phyloP scores from a whole-genome alignment of 2,329 filamentous ascomycete species.

The Colletotrichum viniferum region DNA sequence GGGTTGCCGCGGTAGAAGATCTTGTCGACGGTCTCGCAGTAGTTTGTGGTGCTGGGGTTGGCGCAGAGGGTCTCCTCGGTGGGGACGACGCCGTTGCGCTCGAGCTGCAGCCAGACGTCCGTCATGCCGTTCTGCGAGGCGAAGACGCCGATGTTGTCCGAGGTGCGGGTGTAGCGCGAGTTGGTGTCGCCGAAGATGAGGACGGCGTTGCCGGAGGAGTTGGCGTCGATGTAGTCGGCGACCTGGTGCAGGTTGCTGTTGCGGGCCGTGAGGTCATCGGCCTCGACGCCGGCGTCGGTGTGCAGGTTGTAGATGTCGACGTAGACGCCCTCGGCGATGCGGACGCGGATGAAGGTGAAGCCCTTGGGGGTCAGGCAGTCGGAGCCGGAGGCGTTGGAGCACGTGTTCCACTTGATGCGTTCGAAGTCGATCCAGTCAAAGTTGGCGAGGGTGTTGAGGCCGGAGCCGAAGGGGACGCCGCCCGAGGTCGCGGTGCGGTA shows the following conservation, averaged over 20 bases:
- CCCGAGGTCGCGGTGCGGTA: constrained; percentile 68
- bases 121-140: constrained; percentile 54
- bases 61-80: constrained; percentile 51
- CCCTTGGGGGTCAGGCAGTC: constrained; percentile 75
- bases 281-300: constrained; percentile 64
- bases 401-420: constrained; percentile 63
- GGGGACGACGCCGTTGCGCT: constrained; percentile 51
- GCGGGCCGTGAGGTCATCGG: constrained; percentile 59
- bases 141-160: constrained; percentile 57
- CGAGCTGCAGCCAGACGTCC: constrained; percentile 65
- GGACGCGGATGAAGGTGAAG: constrained; percentile 68
- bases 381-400: constrained; percentile 56
- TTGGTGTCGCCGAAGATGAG: constrained; percentile 71
- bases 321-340: constrained; percentile 56
- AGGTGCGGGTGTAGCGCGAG: constrained; percentile 63
- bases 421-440: constrained; percentile 60
- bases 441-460: constrained; percentile 67
- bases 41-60: constrained; percentile 58
- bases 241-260: constrained; percentile 64
- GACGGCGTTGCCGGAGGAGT: constrained; percentile 65
- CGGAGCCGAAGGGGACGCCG: constrained; percentile 66
- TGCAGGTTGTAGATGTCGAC: constrained; percentile 72
- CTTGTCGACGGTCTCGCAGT: constrained; percentile 72
- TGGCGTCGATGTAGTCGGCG: constrained; percentile 57
- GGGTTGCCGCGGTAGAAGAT: constrained; percentile 61